Evolutionary conservation across 2,329 filamentous ascomycete genomes (phyloP).

Genomic region (Cadophora malorum): DNA sequence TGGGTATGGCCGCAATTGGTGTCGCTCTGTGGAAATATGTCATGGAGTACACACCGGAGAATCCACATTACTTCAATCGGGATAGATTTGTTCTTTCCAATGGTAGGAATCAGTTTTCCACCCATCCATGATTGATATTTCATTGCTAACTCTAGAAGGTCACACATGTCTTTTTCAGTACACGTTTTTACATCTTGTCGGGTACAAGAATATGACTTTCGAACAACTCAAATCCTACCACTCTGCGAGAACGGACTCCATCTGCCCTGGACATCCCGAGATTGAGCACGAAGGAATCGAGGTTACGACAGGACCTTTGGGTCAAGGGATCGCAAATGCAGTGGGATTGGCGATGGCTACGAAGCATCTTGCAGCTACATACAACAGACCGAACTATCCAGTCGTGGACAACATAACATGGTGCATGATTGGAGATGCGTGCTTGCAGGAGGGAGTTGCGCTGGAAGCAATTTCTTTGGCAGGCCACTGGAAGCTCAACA

Average conservation of each 20-base stretch:
- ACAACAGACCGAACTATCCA: constrained; percentile 52
- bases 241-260: constrained; percentile 46
- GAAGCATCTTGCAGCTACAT: constrained; percentile 54
- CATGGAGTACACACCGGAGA: constrained; percentile 50
- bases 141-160: constrained; percentile 39
- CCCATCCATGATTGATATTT: not conserved
- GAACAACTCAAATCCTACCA: constrained; percentile 56
- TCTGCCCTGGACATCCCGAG: constrained; percentile 56
- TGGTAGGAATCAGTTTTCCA: constrained; percentile 37
- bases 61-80: constrained; percentile 51
- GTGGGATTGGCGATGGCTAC: constrained; percentile 58
- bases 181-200: constrained; percentile 52
- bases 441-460: constrained; percentile 56
- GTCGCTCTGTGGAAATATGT: constrained; percentile 51
- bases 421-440: constrained; percentile 58
- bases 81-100: constrained; percentile 54
- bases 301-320: constrained; percentile 58
- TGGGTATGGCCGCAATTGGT: constrained; percentile 54
- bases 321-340: constrained; percentile 58
- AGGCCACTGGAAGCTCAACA: constrained; percentile 55
- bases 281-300: constrained; percentile 58
- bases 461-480: constrained; percentile 57
- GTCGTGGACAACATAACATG: constrained; percentile 54
- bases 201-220: constrained; percentile 54
- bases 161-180: constrained; percentile 55